Percentiles rank a stretch among this genome's conserved stretches.
Evolutionary conservation across 768 basidiomycete species (phyloP).

Genomic region (Psilocybe azurescens): DNA sequence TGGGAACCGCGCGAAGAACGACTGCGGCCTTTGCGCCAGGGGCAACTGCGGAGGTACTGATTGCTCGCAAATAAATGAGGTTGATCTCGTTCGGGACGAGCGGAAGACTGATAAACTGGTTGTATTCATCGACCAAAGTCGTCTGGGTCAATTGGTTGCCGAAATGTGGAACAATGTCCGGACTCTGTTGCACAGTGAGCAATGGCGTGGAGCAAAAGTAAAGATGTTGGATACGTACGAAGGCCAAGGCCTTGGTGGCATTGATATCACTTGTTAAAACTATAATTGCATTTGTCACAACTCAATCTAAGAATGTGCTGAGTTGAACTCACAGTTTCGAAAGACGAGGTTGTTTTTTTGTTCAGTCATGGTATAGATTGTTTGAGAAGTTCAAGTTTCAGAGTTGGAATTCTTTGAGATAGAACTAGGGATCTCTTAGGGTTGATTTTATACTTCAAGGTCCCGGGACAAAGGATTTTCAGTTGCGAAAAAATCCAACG

Average conservation of each 20-base stretch:
- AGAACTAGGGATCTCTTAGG: too few relatives aligned
- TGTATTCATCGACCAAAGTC: background rate
- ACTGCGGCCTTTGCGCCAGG: background rate
- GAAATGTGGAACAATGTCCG: background rate
- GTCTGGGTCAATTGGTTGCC: background rate
- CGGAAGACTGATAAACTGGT: background rate
- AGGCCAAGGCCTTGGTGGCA: background rate
- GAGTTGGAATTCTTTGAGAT: too few relatives aligned
- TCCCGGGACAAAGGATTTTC: too few relatives aligned
- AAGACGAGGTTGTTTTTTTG: background rate
- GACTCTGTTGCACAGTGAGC: background rate
- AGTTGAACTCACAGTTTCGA: background rate
- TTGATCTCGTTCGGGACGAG: background rate
- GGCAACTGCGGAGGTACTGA: background rate
- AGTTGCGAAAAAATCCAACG: too few relatives aligned
- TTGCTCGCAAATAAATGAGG: background rate
- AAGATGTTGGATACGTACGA: background rate
- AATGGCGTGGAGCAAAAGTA: background rate
- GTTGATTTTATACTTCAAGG: too few relatives aligned
- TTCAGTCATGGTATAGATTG: too few relatives aligned
- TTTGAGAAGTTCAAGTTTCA: too few relatives aligned
- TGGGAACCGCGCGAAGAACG: slow-evolving; percentile 1
- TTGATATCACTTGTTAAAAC: background rate
- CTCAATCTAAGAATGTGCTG: background rate
- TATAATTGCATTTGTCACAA: background rate